These are phyloP conservation scores for Podaxis rugospora DNA, from an alignment of 768 basidiomycete genomes.

Conservation along the genomic window DNA sequence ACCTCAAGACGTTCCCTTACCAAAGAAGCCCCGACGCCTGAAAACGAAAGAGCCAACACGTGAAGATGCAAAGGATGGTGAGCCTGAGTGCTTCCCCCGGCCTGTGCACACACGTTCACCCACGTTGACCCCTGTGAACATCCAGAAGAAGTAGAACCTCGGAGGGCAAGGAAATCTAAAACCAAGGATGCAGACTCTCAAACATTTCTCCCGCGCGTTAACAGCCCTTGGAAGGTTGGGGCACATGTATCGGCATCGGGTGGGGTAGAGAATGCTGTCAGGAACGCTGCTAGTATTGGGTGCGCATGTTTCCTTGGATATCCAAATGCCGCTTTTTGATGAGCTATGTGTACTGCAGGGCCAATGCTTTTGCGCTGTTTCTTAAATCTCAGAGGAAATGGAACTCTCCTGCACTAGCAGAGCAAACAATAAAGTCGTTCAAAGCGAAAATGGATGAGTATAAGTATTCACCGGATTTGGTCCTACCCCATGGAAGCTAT, in stretches of 20 bases:
- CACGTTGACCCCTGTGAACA: not conserved
- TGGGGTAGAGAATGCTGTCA: conserved; percentile 69
- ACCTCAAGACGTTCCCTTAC: not conserved
- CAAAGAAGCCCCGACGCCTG: not conserved
- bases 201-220: conserved; percentile 25
- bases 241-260: conserved; percentile 83
- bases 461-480: conserved; percentile 54
- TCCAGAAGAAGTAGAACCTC: not conserved
- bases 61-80: not conserved
- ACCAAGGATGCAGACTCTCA: conserved; percentile 14
- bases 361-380: conserved; percentile 82
- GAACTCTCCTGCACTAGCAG: conserved; percentile 56
- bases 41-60: not conserved
- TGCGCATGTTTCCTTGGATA: conserved; percentile 23
- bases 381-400: conserved; percentile 84
- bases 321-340: not conserved
- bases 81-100: not conserved
- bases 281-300: conserved; percentile 71
- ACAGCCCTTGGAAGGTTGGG: conserved; percentile 64
- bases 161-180: conserved; percentile 12
- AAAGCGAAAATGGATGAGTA: conserved; percentile 55
- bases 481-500: conserved; percentile 84
- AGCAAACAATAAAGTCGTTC: conserved; percentile 51
- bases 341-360: conserved; percentile 35
- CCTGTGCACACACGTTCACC: not conserved